Evolutionary conservation across 2,329 filamentous ascomycete species (phyloP), one percentile per base, ranked within the genome.

Genomic region (Colletotrichum orbiculare): DNA sequence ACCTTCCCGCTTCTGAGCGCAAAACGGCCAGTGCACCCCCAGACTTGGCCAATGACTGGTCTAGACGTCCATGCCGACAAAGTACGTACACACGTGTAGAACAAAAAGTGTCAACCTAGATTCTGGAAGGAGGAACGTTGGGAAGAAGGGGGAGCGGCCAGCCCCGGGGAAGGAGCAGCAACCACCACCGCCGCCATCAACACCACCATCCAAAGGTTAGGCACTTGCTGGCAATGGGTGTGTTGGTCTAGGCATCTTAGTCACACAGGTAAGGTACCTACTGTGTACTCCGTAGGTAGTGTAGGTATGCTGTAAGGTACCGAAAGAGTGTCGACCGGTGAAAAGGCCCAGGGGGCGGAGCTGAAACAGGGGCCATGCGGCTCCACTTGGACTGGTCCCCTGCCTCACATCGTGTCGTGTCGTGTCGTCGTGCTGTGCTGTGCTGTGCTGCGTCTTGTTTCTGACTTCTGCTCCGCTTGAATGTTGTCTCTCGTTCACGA

Each of bases 291-390:
- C 1, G 15, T 15, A 25, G 25, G 3, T 25, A 25, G 25, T 17
- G 25, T 25, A 25, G 25, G 25, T 25, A 25, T 25, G 25, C 25
- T 5, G 25, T 25, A 46, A 56, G 25, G 58, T 37, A 11, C 39
- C n/a, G 35, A 48, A 62, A 58, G 41, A 65, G 41, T 56, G 15
- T 62, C 52, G 56, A 47, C 58, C 35, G 47, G 46, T 45, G 42
- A 58, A 56, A 56, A 35, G 63, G 45, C 11, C 58, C 50, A 34
- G 58, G 63, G 33, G 41, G 38, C 45, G 25, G 58, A 46, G 58
- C 58, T 65, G 63, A 65, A 65, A 65, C 63, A 65, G 63, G 63
- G 63, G 63, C 53, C 52, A 53, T 62, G 47, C 41, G 42, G 53
- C 57, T 48, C 63, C 63, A 65, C 58, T 12, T 52, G 7, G 33